A percentile compares a stretch with the other conserved stretches of the same genome.
Evolutionary conservation across 1,139 yeast species (phyloP).

Genomic region (Yamadazyma friedrichii): DNA sequence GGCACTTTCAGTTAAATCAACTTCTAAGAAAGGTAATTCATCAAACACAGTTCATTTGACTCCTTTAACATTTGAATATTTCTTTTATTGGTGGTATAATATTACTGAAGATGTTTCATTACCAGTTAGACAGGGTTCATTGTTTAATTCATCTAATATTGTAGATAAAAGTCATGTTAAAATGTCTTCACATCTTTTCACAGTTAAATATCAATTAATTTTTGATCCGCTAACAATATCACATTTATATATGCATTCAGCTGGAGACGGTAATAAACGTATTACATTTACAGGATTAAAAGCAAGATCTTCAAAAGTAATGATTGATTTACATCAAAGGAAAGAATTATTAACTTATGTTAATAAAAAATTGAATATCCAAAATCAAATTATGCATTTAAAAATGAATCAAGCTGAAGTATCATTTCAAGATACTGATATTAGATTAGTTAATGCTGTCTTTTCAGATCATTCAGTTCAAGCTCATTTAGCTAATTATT

Average conservation of each 20-base stretch:
- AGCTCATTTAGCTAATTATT: conserved; percentile 40
- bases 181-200: conserved; percentile 74
- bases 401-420: conserved; percentile 77
- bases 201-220: conserved; percentile 76
- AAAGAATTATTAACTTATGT: conserved; percentile 64
- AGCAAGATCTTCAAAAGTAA: conserved; percentile 62
- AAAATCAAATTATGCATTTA: conserved; percentile 55
- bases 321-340: conserved; percentile 80
- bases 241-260: conserved; percentile 65
- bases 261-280: conserved; percentile 42
- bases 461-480: conserved; percentile 57
- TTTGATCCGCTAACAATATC: conserved; percentile 73
- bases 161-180: conserved; percentile 43
- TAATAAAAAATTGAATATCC: conserved; percentile 55
- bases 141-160: conserved; percentile 42
- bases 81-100: conserved; percentile 81
- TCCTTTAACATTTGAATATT: conserved; percentile 66
- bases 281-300: conserved; percentile 77
- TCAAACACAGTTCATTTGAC: conserved; percentile 76
- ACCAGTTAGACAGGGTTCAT: conserved; percentile 71
- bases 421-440: conserved; percentile 67
- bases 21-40: conserved; percentile 33
- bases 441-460: conserved; percentile 66
- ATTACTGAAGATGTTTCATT: conserved; percentile 69
- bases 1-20: conserved; percentile 54